These are phyloP conservation scores for Calonectria montana DNA, from an alignment of 2,329 filamentous ascomycete species.

Conservation along the genomic window DNA sequence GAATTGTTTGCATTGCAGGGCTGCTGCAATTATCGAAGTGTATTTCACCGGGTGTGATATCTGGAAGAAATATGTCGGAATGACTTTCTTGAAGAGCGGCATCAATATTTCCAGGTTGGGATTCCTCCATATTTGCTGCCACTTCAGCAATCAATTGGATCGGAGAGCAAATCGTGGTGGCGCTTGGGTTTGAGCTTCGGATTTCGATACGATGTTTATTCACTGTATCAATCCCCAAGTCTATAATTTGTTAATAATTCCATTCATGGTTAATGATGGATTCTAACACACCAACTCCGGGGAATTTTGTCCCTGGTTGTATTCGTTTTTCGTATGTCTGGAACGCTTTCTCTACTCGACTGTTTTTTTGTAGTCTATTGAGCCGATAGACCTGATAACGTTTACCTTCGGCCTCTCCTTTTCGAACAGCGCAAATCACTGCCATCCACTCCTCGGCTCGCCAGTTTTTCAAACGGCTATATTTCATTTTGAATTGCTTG, in stretches of 20 bases:
- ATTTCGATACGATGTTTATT: slow-evolving; percentile 6
- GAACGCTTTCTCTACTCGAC: neutral
- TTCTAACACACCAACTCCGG: neutral
- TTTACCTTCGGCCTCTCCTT: neutral
- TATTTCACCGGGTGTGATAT: neutral
- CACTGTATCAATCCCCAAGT: slow-evolving; percentile 4
- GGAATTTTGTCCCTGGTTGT: neutral
- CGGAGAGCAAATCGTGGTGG: neutral
- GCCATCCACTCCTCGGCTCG: slow-evolving; percentile 6
- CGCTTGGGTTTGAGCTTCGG: neutral
- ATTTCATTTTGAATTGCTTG: slow-evolving; percentile 4
- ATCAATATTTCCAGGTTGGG: neutral
- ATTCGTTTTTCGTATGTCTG: neutral
- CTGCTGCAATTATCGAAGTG: neutral
- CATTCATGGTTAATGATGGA: no score
- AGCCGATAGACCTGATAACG: neutral
- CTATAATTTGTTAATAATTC: neutral
- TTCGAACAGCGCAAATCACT: slow-evolving; percentile 12
- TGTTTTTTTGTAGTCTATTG: neutral
- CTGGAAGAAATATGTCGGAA: neutral
- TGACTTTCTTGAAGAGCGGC: neutral
- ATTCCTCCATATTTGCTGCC: neutral
- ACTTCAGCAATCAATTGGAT: no score
- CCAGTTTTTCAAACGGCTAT: slow-evolving; percentile 6
- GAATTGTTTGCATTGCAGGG: neutral